Evolutionary conservation across 768 basidiomycete genomes (phyloP).

Genomic region (Russula foetens): DNA sequence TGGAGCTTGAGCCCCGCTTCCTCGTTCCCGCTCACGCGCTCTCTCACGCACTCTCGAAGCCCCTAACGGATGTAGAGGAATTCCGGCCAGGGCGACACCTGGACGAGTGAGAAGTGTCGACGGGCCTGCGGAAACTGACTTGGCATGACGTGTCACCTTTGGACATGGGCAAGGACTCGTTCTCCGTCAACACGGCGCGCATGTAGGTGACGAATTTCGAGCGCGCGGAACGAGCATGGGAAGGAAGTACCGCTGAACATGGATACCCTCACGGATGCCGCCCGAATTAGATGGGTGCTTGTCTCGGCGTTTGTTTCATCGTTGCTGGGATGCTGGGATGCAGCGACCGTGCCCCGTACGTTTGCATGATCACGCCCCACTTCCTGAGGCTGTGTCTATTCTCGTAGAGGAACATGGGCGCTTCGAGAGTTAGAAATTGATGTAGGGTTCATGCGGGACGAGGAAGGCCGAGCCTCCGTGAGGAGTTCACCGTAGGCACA

Average conservation of each 20-base stretch:
- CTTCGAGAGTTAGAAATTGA: neutral
- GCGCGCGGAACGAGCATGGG: constrained; percentile 7
- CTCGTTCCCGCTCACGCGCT: too few species aligned
- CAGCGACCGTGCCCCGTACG: constrained; percentile 15
- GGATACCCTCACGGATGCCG: neutral
- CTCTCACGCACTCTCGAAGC: too few species aligned
- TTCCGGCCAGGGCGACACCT: constrained; percentile 21
- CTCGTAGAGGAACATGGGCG: neutral
- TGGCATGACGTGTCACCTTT: constrained; percentile 6
- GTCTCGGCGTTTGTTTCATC: too few species aligned
- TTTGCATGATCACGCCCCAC: constrained; percentile 17
- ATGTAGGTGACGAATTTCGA: constrained; percentile 16
- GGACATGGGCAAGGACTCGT: constrained; percentile 14
- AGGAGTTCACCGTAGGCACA: too few species aligned
- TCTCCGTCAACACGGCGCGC: constrained; percentile 10
- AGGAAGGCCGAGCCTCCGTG: too few species aligned
- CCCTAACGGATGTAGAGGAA: constrained; percentile 10
- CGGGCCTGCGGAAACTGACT: neutral
- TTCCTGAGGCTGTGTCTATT: neutral
- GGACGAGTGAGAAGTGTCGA: neutral
- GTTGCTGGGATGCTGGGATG: neutral
- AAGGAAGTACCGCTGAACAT: neutral
- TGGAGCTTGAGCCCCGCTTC: too few species aligned
- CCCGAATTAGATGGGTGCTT: neutral
- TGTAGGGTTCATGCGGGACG: too few species aligned